Conservation (phyloP, 2,329 filamentous ascomycete genomes). For the Clonostachys solani region DNA sequence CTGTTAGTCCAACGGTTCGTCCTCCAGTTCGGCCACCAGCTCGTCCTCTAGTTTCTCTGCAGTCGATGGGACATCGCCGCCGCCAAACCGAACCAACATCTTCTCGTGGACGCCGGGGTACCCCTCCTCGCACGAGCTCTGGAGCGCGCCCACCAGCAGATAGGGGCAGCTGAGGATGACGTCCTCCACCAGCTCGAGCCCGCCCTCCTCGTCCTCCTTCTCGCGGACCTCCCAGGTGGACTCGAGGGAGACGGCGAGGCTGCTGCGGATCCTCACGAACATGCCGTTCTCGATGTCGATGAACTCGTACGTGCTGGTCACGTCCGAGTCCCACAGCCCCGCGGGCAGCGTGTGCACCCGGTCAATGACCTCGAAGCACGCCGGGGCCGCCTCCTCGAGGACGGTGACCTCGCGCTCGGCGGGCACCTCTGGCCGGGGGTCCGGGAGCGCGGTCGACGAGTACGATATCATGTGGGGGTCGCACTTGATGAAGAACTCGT, state of each 20-base stretch:
- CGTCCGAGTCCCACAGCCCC: conserved; percentile 49
- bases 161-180: conserved; percentile 45
- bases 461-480: conserved; percentile 46
- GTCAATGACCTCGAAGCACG: conserved; percentile 43
- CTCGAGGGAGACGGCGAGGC: conserved; percentile 48
- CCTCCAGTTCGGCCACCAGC: too few species aligned
- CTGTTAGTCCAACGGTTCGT: too few species aligned
- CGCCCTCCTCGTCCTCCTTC: conserved; percentile 13
- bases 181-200: conserved; percentile 41
- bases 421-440: conserved; percentile 20
- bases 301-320: conserved; percentile 51
- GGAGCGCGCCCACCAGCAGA: conserved; percentile 43
- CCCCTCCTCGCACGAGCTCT: conserved; percentile 43
- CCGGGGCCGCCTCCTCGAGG: conserved; percentile 11
- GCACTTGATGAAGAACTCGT: conserved; percentile 45
- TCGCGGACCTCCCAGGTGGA: conserved; percentile 41
- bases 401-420: conserved; percentile 12
- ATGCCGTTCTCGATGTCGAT: conserved; percentile 42
- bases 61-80: too few species aligned
- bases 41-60: too few species aligned
- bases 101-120: conserved; percentile 47
- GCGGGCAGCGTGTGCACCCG: conserved; percentile 47
- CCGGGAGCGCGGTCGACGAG: conserved; percentile 18
- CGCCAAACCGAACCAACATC: conserved; percentile 20
- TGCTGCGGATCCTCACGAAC: conserved; percentile 46